Evolutionary conservation across 2,329 filamentous ascomycete genomes (phyloP).

Genomic region (Hypoxylon rubiginosum): DNA sequence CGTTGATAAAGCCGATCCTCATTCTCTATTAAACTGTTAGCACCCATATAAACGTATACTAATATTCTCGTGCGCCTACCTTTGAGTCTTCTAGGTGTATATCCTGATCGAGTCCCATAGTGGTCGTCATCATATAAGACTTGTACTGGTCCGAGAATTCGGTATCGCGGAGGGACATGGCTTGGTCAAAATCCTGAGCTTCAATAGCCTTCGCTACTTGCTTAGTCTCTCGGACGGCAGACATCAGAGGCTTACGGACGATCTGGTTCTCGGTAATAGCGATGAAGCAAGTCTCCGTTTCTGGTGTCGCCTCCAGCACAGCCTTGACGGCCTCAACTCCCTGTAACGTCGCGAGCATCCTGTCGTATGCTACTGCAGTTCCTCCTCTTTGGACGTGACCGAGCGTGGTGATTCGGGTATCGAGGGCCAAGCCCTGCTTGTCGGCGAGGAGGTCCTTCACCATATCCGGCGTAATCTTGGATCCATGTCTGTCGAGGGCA

Average conservation of each 20-base stretch:
- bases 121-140: constrained; percentile 91
- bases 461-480: constrained; percentile 83
- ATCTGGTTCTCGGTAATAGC: constrained; percentile 99
- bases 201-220: constrained; percentile 86
- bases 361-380: constrained; percentile 91
- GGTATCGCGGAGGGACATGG: constrained; percentile 89
- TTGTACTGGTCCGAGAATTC: constrained; percentile 95
- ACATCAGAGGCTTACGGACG: constrained; percentile 86
- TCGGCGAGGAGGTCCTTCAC: constrained; percentile 91
- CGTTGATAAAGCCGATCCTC: constrained; percentile 95
- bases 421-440: constrained; percentile 80
- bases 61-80: constrained; percentile 60
- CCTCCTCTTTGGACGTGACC: constrained; percentile 98
- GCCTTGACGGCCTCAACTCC: constrained; percentile 95
- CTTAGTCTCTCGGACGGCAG: constrained; percentile 89
- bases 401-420: constrained; percentile 94
- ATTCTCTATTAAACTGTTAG: constrained; percentile 73
- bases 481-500: constrained; percentile 85
- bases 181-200: constrained; percentile 85
- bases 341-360: constrained; percentile 92
- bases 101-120: constrained; percentile 77
- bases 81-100: constrained; percentile 77
- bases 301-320: constrained; percentile 88
- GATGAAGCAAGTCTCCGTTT: constrained; percentile 93
- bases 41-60: constrained; percentile 4